Conservation (phyloP, 805 yeast genomes). For the Candida schatavii region DNA sequence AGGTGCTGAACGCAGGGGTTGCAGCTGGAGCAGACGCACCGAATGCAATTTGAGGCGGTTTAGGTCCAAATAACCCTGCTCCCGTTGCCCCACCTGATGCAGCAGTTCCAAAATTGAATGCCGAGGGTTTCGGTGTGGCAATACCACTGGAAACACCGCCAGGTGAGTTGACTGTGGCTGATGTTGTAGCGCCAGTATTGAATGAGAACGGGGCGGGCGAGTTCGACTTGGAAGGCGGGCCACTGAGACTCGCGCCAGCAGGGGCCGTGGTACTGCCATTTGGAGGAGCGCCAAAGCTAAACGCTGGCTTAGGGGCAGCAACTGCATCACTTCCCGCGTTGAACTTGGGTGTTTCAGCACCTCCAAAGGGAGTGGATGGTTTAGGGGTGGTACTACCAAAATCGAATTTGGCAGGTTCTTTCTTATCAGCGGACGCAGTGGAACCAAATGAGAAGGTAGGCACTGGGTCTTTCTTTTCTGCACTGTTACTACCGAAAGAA, state of each 20-base stretch:
- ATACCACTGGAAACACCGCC: too few relatives aligned
- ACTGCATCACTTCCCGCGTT: not conserved
- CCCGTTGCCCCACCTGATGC: not conserved
- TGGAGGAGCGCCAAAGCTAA: constrained; percentile 10
- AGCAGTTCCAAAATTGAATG: not conserved
- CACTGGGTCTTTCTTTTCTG: constrained; percentile 5
- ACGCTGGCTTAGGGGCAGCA: constrained; percentile 6
- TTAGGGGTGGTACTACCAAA: constrained; percentile 2
- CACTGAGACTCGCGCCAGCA: constrained; percentile 3
- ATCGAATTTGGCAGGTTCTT: not conserved
- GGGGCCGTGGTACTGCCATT: not conserved
- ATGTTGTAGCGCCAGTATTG: not conserved
- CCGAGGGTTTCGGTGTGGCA: not conserved
- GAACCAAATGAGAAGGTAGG: constrained; percentile 16
- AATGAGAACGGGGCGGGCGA: constrained; percentile 3
- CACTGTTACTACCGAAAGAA: constrained; percentile 12
- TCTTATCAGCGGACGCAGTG: not conserved
- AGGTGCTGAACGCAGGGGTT: constrained; percentile 6
- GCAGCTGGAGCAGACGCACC: not conserved
- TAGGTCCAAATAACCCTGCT: not conserved
- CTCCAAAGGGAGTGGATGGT: constrained; percentile 8
- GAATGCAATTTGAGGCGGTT: not conserved
- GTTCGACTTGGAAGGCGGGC: not conserved
- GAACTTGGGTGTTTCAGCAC: constrained; percentile 3
- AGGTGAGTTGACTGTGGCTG: too few relatives aligned